A percentile compares a stretch with the other conserved stretches of the same genome.
These are phyloP conservation scores for Aspergillus felis DNA, from an alignment of 2,329 filamentous ascomycete species.

Conservation along the genomic window DNA sequence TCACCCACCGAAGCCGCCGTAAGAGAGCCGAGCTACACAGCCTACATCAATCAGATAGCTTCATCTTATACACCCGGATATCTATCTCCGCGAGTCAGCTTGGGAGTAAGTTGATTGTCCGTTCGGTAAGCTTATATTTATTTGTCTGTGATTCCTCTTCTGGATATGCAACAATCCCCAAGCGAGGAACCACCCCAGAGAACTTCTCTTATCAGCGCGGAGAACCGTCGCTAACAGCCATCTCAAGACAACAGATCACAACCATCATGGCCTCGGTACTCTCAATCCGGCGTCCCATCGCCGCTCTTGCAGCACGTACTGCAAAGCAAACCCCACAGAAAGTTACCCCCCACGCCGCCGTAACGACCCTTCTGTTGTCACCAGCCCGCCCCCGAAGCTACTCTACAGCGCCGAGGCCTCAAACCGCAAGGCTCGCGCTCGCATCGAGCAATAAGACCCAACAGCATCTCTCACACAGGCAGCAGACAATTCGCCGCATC, in stretches of 20 bases:
- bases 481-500: constrained; percentile 15
- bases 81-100: not conserved
- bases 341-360: not conserved
- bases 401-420: not conserved
- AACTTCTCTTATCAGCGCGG: not conserved
- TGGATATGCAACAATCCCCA: not conserved
- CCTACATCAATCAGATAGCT: not conserved
- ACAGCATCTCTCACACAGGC: not conserved
- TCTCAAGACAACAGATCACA: not conserved
- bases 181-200: not conserved
- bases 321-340: not conserved
- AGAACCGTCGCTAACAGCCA: not conserved
- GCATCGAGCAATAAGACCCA: not conserved
- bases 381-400: not conserved
- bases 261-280: constrained; percentile 9
- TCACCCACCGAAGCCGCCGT: not conserved
- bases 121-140: not conserved
- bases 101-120: not conserved
- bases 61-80: not conserved
- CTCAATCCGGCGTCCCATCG: constrained; percentile 2
- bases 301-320: constrained; percentile 5
- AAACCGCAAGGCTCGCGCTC: not conserved
- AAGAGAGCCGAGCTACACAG: not conserved
- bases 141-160: not conserved
- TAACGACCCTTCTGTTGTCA: not conserved